These are phyloP conservation scores for Baorangia bicolor DNA, from an alignment of 768 basidiomycete species.

Conservation along the genomic window DNA sequence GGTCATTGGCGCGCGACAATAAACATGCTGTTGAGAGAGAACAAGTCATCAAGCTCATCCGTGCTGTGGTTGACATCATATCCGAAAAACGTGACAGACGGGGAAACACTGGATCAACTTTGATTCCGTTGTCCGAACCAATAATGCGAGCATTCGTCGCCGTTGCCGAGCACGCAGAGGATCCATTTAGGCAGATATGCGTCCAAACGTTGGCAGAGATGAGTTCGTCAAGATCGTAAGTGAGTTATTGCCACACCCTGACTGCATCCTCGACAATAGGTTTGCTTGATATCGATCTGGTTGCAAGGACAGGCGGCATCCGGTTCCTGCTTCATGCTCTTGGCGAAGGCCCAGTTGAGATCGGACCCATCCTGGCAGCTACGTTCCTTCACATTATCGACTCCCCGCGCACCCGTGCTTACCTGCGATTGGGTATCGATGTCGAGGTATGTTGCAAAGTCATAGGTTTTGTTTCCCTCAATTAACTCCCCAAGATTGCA, in stretches of 20 bases:
- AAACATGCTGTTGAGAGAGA: slow-evolving; percentile 85
- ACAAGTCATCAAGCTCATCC: slow-evolving; percentile 87
- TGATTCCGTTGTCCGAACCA: slow-evolving; percentile 66
- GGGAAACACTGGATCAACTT: slow-evolving; percentile 39
- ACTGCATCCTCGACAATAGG: slow-evolving; percentile 45
- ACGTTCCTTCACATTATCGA: slow-evolving; percentile 85
- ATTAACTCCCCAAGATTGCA: slow-evolving; percentile 55
- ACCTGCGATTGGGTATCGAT: slow-evolving; percentile 79
- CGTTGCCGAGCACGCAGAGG: slow-evolving; percentile 89
- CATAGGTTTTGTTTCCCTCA: not conserved
- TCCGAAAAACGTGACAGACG: slow-evolving; percentile 50
- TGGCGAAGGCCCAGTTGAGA: slow-evolving; percentile 86
- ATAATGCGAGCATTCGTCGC: slow-evolving; percentile 90
- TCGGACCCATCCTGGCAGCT: slow-evolving; percentile 74
- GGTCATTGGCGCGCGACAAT: slow-evolving; percentile 82
- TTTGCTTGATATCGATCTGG: slow-evolving; percentile 82
- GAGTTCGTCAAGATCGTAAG: slow-evolving; percentile 45
- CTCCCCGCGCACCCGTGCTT: slow-evolving; percentile 76
- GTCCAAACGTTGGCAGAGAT: slow-evolving; percentile 91
- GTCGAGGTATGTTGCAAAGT: slow-evolving; percentile 64
- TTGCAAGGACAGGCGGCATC: slow-evolving; percentile 79
- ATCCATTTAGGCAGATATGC: slow-evolving; percentile 78
- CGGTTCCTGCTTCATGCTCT: slow-evolving; percentile 82
- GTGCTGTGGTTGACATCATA: slow-evolving; percentile 76
- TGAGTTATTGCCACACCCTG: slow-evolving; percentile 8